Base-by-base conservation (phyloP, 2,329 filamentous ascomycete species). In the Chaetomium strumarium region DNA sequence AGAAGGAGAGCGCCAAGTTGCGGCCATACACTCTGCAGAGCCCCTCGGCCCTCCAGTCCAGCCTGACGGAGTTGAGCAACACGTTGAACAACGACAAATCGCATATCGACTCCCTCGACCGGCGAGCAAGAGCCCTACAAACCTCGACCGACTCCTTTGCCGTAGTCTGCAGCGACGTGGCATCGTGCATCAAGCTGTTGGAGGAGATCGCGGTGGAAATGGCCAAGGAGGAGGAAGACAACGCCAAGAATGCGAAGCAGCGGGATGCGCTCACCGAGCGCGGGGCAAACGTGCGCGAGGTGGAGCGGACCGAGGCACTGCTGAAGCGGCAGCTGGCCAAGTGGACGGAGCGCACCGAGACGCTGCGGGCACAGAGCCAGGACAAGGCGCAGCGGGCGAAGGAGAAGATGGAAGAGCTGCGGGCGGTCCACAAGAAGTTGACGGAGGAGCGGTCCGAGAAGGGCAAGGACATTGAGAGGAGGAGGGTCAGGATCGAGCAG, bases 401-500 rank as follows among this genome's bases (percentile, higher is more conserved):
- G 67, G 80, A 84, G 63, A 88, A 87, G 69, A 96, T 96, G 91
- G 89, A 96, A 64, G 88, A 93, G 70, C 75, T 99, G 51, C 79
- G 88, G 51, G 82, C 79, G 4, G 80, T 90, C 43, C 92, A 99
- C 69, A 83, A 83, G 64, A 83, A 84, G 66, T 74, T 97, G 55
- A 87, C 86, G 0, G 87, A 92, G 65, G 92, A 99, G 75, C 79
- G 91, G 57, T 81, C 80, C 1, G 89, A 93, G 50, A 95, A 95
- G 72, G 85, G 86, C 33, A 85, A 89, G 53, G 92, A 97, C 65
- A 95, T 97, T 73, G 93, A 99, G 75, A 84, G 87, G 66, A 79
- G 91, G 63, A 83, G 88, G 61, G 89, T 96, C n/a, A 78, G 91
- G 55, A 97, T 99, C 58, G 93, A 99, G 72, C 90, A 96, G 74